Evolutionary conservation across 1,139 yeast genomes (phyloP).

Genomic region (Suhomyces bokatorum): DNA sequence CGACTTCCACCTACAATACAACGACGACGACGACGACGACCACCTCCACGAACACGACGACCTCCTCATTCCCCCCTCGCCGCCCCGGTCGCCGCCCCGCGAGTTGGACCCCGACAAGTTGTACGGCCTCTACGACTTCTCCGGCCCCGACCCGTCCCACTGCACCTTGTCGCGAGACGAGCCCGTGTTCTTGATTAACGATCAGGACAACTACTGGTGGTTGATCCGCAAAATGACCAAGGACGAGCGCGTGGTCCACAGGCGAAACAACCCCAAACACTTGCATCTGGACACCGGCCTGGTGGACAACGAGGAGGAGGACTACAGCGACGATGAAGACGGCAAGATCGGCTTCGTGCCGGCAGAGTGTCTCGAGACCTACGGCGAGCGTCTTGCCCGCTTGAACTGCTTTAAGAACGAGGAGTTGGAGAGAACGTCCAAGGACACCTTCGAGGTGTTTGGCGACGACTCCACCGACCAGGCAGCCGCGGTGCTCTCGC

Average conservation of each 20-base stretch:
- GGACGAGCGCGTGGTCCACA: slow-evolving; percentile 28
- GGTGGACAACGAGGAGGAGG: slow-evolving; percentile 17
- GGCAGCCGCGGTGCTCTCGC: slow-evolving; percentile 14
- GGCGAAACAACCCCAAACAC: not conserved
- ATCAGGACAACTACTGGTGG: slow-evolving; percentile 97
- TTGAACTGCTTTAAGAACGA: slow-evolving; percentile 91
- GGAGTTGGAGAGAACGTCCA: slow-evolving; percentile 52
- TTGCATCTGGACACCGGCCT: not conserved
- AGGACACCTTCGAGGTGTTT: slow-evolving; percentile 14
- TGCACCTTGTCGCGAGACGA: slow-evolving; percentile 80
- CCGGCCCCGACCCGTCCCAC: slow-evolving; percentile 94
- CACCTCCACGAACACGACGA: slow-evolving; percentile 21
- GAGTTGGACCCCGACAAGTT: slow-evolving; percentile 83
- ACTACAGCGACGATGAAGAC: slow-evolving; percentile 50
- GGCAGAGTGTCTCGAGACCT: slow-evolving; percentile 92
- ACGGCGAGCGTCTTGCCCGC: slow-evolving; percentile 87
- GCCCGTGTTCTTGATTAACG: slow-evolving; percentile 78
- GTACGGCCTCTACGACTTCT: slow-evolving; percentile 83
- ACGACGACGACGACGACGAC: slow-evolving; percentile 15
- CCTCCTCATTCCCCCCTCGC: slow-evolving; percentile 51
- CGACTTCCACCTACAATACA: slow-evolving; percentile 17
- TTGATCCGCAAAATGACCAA: slow-evolving; percentile 65
- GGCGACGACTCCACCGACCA: not conserved
- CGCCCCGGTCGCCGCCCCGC: slow-evolving; percentile 79
- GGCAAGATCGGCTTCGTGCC: slow-evolving; percentile 88